Conservation (phyloP, 139 green algal genomes). For the Micromonas commoda region DNA sequence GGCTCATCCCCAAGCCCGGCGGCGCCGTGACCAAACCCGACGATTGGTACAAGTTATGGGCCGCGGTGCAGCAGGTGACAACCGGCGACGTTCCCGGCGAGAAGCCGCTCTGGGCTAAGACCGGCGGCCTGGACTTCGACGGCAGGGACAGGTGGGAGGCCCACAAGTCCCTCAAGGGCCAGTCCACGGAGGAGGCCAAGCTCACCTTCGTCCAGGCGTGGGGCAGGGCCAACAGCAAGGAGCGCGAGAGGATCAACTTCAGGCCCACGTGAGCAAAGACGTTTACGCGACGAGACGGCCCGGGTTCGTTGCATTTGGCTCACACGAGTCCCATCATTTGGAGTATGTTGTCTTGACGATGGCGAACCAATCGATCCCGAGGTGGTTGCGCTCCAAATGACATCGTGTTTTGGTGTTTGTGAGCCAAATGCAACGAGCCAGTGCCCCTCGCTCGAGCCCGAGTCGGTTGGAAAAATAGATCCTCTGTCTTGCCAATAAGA, state of each 20-base stretch:
- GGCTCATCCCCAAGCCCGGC: constrained; percentile 13
- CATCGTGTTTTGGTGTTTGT: too few species aligned
- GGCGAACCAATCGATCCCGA: too few species aligned
- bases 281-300: too few species aligned
- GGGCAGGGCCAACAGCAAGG: not conserved
- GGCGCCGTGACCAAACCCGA: not conserved
- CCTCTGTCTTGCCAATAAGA: too few species aligned
- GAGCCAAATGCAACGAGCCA: too few species aligned
- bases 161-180: constrained; percentile 68
- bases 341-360: too few species aligned
- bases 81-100: constrained; percentile 71
- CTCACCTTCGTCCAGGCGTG: constrained; percentile 62
- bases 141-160: constrained; percentile 73
- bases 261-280: not conserved
- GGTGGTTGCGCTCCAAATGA: too few species aligned
- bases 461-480: too few species aligned
- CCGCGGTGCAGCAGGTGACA: constrained; percentile 45
- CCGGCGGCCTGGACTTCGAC: constrained; percentile 89
- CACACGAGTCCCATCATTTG: not conserved
- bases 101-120: constrained; percentile 86
- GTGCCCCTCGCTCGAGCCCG: too few species aligned
- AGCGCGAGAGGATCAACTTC: constrained; percentile 7
- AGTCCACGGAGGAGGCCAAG: constrained; percentile 54
- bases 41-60: constrained; percentile 10
- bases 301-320: not conserved